Percentiles rank a stretch among this genome's conserved stretches.
Evolutionary conservation across 768 basidiomycete species (phyloP).

Genomic region (Tubosaeta sp.): DNA sequence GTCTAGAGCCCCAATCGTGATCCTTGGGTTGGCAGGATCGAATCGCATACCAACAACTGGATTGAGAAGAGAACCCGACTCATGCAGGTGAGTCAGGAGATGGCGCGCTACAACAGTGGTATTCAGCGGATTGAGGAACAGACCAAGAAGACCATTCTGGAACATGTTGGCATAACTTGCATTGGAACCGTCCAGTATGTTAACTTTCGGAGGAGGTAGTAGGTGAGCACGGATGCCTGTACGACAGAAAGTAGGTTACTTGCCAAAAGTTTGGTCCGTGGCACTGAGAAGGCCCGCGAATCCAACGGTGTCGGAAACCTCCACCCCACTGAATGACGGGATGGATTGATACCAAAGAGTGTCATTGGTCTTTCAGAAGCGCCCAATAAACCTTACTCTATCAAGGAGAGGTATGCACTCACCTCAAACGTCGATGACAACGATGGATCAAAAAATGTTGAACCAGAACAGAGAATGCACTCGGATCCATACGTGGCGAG

Average conservation of each 20-base stretch:
- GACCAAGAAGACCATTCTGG: slow-evolving; percentile 23
- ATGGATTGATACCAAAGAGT: slow-evolving; percentile 11
- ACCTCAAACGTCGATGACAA: slow-evolving; percentile 25
- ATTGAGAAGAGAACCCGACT: slow-evolving; percentile 25
- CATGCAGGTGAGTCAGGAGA: slow-evolving; percentile 15
- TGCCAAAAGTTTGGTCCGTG: slow-evolving; percentile 14
- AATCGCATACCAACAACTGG: slow-evolving; percentile 30
- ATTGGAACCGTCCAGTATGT: slow-evolving; percentile 23
- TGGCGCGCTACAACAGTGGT: slow-evolving; percentile 7
- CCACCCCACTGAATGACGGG: slow-evolving; percentile 16
- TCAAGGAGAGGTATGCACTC: not conserved
- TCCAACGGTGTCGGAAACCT: slow-evolving; percentile 16
- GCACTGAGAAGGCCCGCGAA: slow-evolving; percentile 18
- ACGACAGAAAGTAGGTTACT: not conserved
- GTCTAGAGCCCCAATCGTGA: slow-evolving; percentile 31
- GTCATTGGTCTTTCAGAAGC: slow-evolving; percentile 12
- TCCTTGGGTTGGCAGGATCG: slow-evolving; percentile 24
- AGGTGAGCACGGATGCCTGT: not conserved
- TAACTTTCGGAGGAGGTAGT: slow-evolving; percentile 8
- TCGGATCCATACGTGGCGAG: slow-evolving; percentile 19
- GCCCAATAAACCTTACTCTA: not conserved
- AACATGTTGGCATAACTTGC: not conserved
- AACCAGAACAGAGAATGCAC: slow-evolving; percentile 25
- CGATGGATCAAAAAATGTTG: slow-evolving; percentile 15
- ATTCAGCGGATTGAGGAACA: slow-evolving; percentile 24